Evolutionary conservation across 208 protist species (phyloP), one percentile per base, ranked within the genome.

Genomic region (Crithidia mellificae): DNA sequence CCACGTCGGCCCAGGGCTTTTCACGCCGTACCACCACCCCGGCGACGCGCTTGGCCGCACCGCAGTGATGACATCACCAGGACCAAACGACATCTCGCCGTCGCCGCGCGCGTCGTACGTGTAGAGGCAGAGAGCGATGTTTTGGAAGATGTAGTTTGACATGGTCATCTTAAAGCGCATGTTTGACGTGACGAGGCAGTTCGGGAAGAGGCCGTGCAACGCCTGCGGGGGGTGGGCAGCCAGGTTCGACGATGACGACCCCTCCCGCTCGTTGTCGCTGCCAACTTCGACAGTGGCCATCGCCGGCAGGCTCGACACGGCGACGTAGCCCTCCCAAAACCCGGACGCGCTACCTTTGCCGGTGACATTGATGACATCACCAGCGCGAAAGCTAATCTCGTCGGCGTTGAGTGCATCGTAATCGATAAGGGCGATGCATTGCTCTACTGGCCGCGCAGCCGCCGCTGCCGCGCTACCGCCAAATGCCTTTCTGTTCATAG

Each of bases 381-480:
- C 88, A n/a, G 78, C 72, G 19, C 57, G 72, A 73, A 97, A 97
- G 66, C 84, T 91, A 30, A 96, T 87, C 62, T 97, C 91, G 47
- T 93, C 87, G 2, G 53, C 27, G 9, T 55, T 39, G 6, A 68
- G 67, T 0, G 83, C 87, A 5, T 72, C 67, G 68, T 95, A 97
- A 63, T 96, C 85, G 25, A 80, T 77, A 19, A 96, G 81, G 0
- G 91, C 91, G 41, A 92, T 75, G 69, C 87, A 94, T 63, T 88
- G 80, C 70, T 92, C 85, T 49, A 80, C 65, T 5, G 29, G 59
- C 20, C 50, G 41, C n/a, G 41, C 51, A 27, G 4, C 9, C 5
- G 22, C 63, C 19, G 63, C 41, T 41, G n/a, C 38, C 19, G 56
- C 15, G 17, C n/a, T 27, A 15, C 29, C 39, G 41, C 30, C 39